Percentiles rank a stretch among this genome's conserved stretches.
Evolutionary conservation across 805 yeast genomes (phyloP).

Genomic region (Ogataea haglerorum): DNA sequence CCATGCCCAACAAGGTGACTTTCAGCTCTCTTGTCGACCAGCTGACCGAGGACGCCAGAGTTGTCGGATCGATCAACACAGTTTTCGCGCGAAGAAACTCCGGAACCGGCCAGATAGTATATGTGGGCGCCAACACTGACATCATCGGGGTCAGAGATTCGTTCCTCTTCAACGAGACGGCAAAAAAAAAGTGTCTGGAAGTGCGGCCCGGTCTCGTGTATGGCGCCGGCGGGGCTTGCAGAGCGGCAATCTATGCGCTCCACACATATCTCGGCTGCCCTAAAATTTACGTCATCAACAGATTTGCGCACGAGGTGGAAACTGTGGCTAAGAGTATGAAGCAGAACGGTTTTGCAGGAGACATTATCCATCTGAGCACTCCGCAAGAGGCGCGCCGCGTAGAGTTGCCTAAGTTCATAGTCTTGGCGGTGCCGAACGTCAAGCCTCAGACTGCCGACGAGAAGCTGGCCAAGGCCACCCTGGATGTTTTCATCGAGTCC

Average conservation of each 20-base stretch:
- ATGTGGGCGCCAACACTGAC: slow-evolving; percentile 11
- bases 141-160: slow-evolving; percentile 11
- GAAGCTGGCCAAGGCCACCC: slow-evolving; percentile 8
- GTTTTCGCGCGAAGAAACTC: slow-evolving; percentile 7
- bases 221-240: slow-evolving; percentile 14
- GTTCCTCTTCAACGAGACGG: slow-evolving; percentile 4
- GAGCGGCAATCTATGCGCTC: slow-evolving; percentile 10
- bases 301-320: slow-evolving; percentile 6
- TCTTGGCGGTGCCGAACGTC: slow-evolving; percentile 11
- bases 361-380: slow-evolving; percentile 6
- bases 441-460: slow-evolving; percentile 7
- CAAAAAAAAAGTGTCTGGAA: background rate
- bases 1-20: slow-evolving; percentile 12
- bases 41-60: slow-evolving; percentile 8
- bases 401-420: slow-evolving; percentile 5
- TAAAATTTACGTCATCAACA: slow-evolving; percentile 7
- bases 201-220: slow-evolving; percentile 11
- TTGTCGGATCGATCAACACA: slow-evolving; percentile 11
- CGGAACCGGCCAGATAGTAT: background rate
- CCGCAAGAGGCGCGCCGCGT: slow-evolving; percentile 8
- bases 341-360: slow-evolving; percentile 8
- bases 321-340: slow-evolving; percentile 6
- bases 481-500: slow-evolving; percentile 6
- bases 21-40: slow-evolving; percentile 6
- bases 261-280: slow-evolving; percentile 8